Percentiles rank a stretch among this genome's conserved stretches.
Evolutionary conservation across 805 yeast genomes (phyloP).

Genomic region (Metschnikowia matae): DNA sequence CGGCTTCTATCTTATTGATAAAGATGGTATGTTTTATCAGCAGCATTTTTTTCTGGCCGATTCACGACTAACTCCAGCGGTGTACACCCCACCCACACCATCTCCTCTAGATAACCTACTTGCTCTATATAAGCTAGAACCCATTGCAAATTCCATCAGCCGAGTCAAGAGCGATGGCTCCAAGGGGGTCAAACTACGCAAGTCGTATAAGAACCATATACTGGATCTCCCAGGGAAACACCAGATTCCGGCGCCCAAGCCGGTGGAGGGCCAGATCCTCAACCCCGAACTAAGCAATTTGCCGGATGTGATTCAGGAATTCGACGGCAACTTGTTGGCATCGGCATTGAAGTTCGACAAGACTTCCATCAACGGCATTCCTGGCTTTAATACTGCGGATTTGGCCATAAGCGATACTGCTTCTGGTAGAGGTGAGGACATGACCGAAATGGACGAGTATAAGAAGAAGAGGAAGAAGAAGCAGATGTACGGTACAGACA

Average conservation of each 20-base stretch:
- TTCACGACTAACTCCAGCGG: slow-evolving; percentile 19
- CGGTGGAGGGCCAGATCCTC: slow-evolving; percentile 32
- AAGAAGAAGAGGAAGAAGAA: slow-evolving; percentile 36
- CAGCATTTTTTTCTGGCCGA: not conserved
- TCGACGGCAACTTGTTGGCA: slow-evolving; percentile 47
- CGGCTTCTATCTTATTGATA: slow-evolving; percentile 20
- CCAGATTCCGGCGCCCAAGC: slow-evolving; percentile 49
- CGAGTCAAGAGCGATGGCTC: slow-evolving; percentile 84
- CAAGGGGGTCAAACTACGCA: slow-evolving; percentile 87
- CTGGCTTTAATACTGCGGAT: slow-evolving; percentile 68
- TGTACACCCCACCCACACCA: slow-evolving; percentile 48
- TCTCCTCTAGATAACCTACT: slow-evolving; percentile 73
- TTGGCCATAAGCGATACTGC: slow-evolving; percentile 56
- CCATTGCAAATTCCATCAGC: slow-evolving; percentile 75
- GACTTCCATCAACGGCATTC: slow-evolving; percentile 65
- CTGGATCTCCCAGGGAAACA: slow-evolving; percentile 81
- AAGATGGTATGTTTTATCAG: slow-evolving; percentile 16
- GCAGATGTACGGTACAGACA: slow-evolving; percentile 32
- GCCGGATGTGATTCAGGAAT: slow-evolving; percentile 45
- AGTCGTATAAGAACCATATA: slow-evolving; percentile 92
- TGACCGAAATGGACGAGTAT: slow-evolving; percentile 35
- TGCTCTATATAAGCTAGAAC: slow-evolving; percentile 60
- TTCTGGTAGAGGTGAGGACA: slow-evolving; percentile 39
- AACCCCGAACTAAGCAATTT: slow-evolving; percentile 35
- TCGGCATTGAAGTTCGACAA: slow-evolving; percentile 57